These are phyloP conservation scores for Dactylellina cionopaga DNA, from an alignment of 2,329 filamentous ascomycete genomes.

Conservation along the genomic window DNA sequence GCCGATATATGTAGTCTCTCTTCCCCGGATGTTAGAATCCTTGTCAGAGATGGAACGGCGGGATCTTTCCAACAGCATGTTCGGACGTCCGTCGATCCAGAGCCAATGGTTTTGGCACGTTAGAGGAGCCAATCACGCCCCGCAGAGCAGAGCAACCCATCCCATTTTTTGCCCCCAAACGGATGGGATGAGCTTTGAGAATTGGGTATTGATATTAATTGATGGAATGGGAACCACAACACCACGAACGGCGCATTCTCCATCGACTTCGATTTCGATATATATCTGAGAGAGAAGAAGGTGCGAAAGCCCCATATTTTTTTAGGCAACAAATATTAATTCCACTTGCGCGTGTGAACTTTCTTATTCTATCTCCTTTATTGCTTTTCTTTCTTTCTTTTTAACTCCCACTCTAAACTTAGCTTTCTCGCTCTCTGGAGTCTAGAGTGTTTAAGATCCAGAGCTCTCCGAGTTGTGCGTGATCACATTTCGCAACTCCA, in stretches of 20 bases:
- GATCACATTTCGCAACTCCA: conserved; percentile 41
- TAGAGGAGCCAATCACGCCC: conserved; percentile 49
- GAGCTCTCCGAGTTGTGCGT: conserved; percentile 38
- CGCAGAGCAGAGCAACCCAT: no score
- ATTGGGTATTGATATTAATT: no score
- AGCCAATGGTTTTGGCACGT: conserved; percentile 51
- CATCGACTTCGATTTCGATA: neutral
- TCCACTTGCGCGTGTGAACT: neutral
- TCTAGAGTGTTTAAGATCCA: conserved; percentile 25
- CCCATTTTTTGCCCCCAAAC: conserved; percentile 10
- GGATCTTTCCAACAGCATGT: conserved; percentile 24
- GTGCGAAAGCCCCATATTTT: no score
- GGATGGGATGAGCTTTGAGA: conserved; percentile 1
- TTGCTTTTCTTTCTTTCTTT: conserved; percentile 1
- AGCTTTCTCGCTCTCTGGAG: neutral
- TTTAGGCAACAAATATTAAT: no score
- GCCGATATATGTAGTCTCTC: conserved; percentile 4
- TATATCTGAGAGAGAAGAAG: no score
- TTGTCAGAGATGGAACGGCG: neutral
- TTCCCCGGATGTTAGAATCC: conserved; percentile 28
- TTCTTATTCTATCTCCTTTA: neutral
- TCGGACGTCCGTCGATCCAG: conserved; percentile 21
- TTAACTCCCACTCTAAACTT: neutral
- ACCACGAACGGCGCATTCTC: conserved; percentile 28
- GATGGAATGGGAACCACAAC: no score